These are phyloP conservation scores for Neoboletus subvelutipes DNA, from an alignment of 768 basidiomycete species.

Conservation along the genomic window DNA sequence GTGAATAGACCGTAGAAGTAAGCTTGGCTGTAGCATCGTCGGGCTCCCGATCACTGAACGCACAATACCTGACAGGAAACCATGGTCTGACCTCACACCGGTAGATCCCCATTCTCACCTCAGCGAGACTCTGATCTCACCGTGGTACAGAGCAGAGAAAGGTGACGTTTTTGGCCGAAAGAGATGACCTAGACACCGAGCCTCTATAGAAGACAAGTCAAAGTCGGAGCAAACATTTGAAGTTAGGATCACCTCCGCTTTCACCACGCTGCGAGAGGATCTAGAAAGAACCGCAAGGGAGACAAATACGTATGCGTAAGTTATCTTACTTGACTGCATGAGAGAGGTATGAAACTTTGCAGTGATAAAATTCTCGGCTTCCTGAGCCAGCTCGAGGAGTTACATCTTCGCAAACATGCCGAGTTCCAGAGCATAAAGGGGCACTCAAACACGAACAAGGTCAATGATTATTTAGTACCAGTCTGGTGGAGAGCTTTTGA, in stretches of 20 bases:
- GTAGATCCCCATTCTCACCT: slow-evolving; percentile 9
- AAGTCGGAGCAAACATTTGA: slow-evolving; percentile 25
- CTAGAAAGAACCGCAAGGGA: slow-evolving; percentile 20
- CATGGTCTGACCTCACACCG: slow-evolving; percentile 5
- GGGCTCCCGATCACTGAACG: neutral
- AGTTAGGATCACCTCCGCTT: slow-evolving; percentile 15
- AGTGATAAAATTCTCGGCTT: slow-evolving; percentile 22
- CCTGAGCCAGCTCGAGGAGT: slow-evolving; percentile 25
- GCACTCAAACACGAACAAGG: slow-evolving; percentile 15
- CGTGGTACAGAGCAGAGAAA: slow-evolving; percentile 8
- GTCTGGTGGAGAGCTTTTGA: slow-evolving; percentile 6
- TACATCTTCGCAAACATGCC: slow-evolving; percentile 15
- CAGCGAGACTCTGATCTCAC: neutral
- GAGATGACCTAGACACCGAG: neutral
- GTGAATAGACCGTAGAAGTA: slow-evolving; percentile 18
- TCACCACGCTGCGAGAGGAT: slow-evolving; percentile 14
- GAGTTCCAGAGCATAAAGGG: slow-evolving; percentile 6
- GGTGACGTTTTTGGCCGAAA: slow-evolving; percentile 6
- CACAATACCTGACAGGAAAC: slow-evolving; percentile 9
- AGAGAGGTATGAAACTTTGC: neutral
- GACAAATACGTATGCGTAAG: slow-evolving; percentile 31
- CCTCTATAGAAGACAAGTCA: slow-evolving; percentile 5
- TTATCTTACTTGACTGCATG: neutral
- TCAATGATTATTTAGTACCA: slow-evolving; percentile 1
- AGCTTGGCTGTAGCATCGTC: neutral